phyloP scores from a whole-genome alignment of 805 yeast species.

The Lachancea cidri region DNA sequence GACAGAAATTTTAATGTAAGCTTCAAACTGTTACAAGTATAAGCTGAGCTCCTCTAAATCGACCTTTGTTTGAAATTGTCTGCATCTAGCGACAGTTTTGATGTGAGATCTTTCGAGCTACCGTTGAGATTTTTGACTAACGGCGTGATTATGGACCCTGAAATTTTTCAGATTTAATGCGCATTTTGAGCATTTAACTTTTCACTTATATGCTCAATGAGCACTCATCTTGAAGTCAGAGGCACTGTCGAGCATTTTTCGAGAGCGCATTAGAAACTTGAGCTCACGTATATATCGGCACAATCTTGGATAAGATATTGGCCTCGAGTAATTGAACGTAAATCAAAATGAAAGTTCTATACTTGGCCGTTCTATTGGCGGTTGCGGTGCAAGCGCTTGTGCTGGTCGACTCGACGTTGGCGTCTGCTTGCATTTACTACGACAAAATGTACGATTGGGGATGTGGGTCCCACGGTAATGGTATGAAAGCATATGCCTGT shows the following conservation, averaged over 20 bases:
- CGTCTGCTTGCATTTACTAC: constrained; percentile 40
- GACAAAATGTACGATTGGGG: constrained; percentile 40
- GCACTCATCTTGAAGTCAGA: not conserved
- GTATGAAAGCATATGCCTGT: constrained; percentile 34
- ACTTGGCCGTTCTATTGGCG: not conserved
- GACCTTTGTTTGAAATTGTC: too few relatives aligned
- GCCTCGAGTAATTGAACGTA: too few relatives aligned
- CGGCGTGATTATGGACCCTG: not conserved
- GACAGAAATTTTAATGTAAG: too few relatives aligned
- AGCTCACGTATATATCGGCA: not conserved
- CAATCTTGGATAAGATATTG: too few relatives aligned
- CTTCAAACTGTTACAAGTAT: too few relatives aligned
- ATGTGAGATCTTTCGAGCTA: too few relatives aligned
- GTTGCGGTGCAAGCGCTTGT: constrained; percentile 12
- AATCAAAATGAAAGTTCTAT: not conserved
- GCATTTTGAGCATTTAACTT: not conserved
- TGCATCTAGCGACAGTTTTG: too few relatives aligned
- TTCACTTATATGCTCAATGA: not conserved
- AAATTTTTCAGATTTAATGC: too few relatives aligned
- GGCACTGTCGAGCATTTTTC: not conserved
- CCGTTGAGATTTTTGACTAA: too few relatives aligned
- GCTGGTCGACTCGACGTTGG: constrained; percentile 36
- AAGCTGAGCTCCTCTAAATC: too few relatives aligned
- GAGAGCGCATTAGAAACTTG: not conserved
- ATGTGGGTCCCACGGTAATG: constrained; percentile 34